Evolutionary conservation across 148 eudicot genomes (phyloP).

Genomic region (Rhododendron kiyosumense): DNA sequence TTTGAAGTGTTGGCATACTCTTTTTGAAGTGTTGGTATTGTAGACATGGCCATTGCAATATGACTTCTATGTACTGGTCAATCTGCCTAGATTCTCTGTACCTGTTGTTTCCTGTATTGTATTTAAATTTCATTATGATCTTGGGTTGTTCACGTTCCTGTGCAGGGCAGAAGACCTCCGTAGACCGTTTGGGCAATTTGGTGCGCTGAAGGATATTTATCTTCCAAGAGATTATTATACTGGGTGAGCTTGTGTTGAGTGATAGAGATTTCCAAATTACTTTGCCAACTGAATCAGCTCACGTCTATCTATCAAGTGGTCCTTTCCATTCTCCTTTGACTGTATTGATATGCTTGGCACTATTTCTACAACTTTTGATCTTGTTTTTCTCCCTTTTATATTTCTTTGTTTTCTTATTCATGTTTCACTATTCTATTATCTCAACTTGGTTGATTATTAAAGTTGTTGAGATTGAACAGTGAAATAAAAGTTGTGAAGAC

Average conservation of each 20-base stretch:
- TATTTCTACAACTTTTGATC: neutral
- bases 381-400: neutral
- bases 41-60: neutral
- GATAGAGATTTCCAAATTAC: neutral
- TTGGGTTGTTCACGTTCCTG: neutral
- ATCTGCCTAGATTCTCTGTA: neutral
- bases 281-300: neutral
- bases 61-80: neutral
- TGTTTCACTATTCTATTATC: constrained; percentile 21
- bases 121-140: neutral
- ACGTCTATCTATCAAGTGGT: neutral
- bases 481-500: constrained; percentile 78
- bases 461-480: constrained; percentile 76
- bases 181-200: constrained; percentile 89
- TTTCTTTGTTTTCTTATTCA: neutral
- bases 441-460: constrained; percentile 30
- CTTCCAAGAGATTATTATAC: constrained; percentile 92
- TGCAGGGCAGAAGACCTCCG: constrained; percentile 93
- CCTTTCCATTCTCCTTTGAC: neutral
- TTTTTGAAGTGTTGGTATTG: neutral
- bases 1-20: too few relatives aligned
- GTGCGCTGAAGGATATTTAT: constrained; percentile 83
- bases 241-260: constrained; percentile 60
- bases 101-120: neutral
- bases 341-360: neutral